Base-by-base conservation (phyloP, 768 basidiomycete genomes). In the Leucocoprinus leucothites region DNA sequence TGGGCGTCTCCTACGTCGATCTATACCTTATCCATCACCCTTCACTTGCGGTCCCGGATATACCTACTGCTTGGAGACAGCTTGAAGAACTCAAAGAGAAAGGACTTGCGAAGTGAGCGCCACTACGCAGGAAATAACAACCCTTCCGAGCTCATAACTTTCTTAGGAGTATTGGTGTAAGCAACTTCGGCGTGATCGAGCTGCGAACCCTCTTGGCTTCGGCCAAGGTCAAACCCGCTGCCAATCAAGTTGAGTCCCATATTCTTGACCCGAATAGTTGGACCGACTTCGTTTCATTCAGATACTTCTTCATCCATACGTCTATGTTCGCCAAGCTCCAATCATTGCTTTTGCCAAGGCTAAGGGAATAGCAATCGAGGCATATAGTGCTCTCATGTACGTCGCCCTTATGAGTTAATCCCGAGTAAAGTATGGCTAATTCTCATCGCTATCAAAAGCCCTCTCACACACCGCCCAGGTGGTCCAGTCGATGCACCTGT, bases 301-400 rank as follows among this genome's bases (percentile, higher is more conserved):
- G 84, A 86, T 87, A 56, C 67, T 81, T 22, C 70, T 88, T 25
- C 85, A 88, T 57, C 86, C 87, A 2, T 89, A 89, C 64, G 80
- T 86, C 19, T 81, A 81, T 62, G 68, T 67, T 14, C 53, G 65
- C 22, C 85, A 85, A 62, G 70, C 67, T 1, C 77, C 84, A 0
- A 72, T 84, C 41, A 67, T 89, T 36, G 79, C 78, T 21, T 86
- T 71, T 60, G 72, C 74, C 34, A 68, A 73, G 4, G 63, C 73
- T 59, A 65, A 88, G 50, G 75, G 72, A 36, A 86, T 90, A 49
- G 76, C 79, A 18, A 78, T 81, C 54, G 87, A 89, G 62, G 87
- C 82, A 0, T 90, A 91, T 69, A 84, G 85, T 53, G 64, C 80
- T 7, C 73, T 91, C 42, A 79, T 73, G 84, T 85, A 13, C 4